Evolutionary conservation across 768 basidiomycete genomes (phyloP), one percentile per base, ranked within the genome.

Genomic region (Tulasnella sp.): DNA sequence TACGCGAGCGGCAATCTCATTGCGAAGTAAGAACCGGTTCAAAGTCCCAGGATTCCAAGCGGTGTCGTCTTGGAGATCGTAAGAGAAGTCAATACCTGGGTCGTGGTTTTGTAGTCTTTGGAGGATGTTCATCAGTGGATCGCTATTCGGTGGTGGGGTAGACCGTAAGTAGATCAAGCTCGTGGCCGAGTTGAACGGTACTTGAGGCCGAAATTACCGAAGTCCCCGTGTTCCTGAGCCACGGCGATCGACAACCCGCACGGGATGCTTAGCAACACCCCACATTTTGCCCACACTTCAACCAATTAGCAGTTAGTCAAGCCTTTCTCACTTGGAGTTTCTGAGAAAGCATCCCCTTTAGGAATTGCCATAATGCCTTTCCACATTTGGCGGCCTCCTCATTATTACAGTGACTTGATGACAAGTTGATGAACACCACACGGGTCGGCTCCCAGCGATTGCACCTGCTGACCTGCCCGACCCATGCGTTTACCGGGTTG

Each of bases 21-120:
- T 23, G 6, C 19, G n/a, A 61, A 77, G 76, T 17, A 77, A 72
- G 37, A 81, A 67, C 0, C 70, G 69, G 60, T 73, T 72, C 15
- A 86, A 69, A 12, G 65, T 63, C 25, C 75, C 78, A 12, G 75
- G 67, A 39, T 75, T 73, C 81, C 82, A 86, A 56, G 83, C 80
- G 14, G 70, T 63, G 49, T 70, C 65, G 59, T 84, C 83, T 9
- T 72, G 71, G 17, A 82, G 63, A 53, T 79, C 80, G 12, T 69
- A 60, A 12, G 83, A 84, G 17, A 84, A 72, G 65, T 84, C 81
- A 21, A 70, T 57, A 56, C 74, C 73, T 14, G 67, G 59, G 70
- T 6, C 77, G 14, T 61, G 37, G 32, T 52, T 52, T 25, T 52
- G 32, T 17, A 52, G n/a, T 36, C 50, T 31, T 8, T 34, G 50